phyloP scores from a whole-genome alignment of 768 basidiomycete genomes.

The Cytidiella melzeri region DNA sequence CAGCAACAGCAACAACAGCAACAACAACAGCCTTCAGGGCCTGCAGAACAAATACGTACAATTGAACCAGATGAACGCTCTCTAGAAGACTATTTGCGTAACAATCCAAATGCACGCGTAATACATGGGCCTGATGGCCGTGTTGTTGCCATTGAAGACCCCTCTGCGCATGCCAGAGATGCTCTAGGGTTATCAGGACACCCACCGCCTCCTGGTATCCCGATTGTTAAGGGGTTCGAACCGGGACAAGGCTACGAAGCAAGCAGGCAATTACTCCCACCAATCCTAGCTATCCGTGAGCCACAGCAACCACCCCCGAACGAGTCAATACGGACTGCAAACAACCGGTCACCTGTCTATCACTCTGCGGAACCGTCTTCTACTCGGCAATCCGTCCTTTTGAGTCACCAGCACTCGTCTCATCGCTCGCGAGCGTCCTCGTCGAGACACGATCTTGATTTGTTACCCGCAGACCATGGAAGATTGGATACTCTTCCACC shows the following conservation, averaged over 20 bases:
- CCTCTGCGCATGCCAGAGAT: slow-evolving; percentile 23
- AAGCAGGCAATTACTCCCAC: slow-evolving; percentile 29
- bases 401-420: slow-evolving; percentile 41
- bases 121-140: slow-evolving; percentile 43
- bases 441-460: slow-evolving; percentile 20
- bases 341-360: slow-evolving; percentile 1
- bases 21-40: slow-evolving; percentile 19
- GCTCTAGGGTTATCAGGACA: slow-evolving; percentile 13
- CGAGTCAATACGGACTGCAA: not conserved
- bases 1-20: too few species aligned
- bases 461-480: slow-evolving; percentile 11
- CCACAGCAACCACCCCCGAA: not conserved
- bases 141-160: slow-evolving; percentile 43
- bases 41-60: slow-evolving; percentile 15
- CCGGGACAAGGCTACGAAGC: slow-evolving; percentile 23
- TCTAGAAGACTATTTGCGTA: slow-evolving; percentile 43
- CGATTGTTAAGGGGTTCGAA: slow-evolving; percentile 21
- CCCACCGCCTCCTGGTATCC: slow-evolving; percentile 20
- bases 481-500: slow-evolving; percentile 31
- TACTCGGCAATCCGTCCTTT: slow-evolving; percentile 10
- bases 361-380: not conserved
- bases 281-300: slow-evolving; percentile 17
- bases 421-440: slow-evolving; percentile 42
- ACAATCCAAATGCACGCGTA: slow-evolving; percentile 42
- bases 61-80: slow-evolving; percentile 41